These are phyloP conservation scores for Deinandra increscens DNA, from an alignment of 129 eudicot genomes.

Conservation along the genomic window DNA sequence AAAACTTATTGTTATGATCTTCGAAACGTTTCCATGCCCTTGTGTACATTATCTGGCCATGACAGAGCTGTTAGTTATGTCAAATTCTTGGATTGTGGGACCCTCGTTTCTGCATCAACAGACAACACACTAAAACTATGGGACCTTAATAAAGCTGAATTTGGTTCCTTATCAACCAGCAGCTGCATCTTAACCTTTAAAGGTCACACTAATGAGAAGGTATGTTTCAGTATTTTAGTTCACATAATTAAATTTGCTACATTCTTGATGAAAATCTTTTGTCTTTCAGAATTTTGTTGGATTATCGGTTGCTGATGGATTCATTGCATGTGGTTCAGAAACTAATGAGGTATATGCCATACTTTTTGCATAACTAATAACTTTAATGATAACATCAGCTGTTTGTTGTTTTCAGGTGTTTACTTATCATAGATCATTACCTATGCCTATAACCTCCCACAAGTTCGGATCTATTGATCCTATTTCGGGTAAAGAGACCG, in stretches of 20 bases:
- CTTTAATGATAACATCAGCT: neutral
- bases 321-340: constrained; percentile 93
- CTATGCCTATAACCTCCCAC: constrained; percentile 90
- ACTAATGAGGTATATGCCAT: constrained; percentile 72
- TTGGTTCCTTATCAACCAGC: constrained; percentile 45
- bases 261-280: neutral
- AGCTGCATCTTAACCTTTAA: constrained; percentile 70
- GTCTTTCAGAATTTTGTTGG: constrained; percentile 93
- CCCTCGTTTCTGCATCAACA: constrained; percentile 87
- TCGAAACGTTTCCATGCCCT: constrained; percentile 64
- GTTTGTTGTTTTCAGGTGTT: constrained; percentile 59
- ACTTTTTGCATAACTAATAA: neutral
- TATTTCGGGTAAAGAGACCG: constrained; percentile 84
- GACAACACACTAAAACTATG: constrained; percentile 91
- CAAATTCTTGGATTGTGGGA: constrained; percentile 77
- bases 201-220: constrained; percentile 99
- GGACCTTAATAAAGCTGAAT: constrained; percentile 74
- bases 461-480: constrained; percentile 90
- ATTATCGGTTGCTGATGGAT: constrained; percentile 92
- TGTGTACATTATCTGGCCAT: constrained; percentile 88
- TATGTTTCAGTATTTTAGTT: constrained; percentile 24
- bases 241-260: neutral
- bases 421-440: constrained; percentile 75
- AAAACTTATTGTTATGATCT: constrained; percentile 85
- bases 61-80: constrained; percentile 91